A percentile compares a stretch with the other conserved stretches of the same genome.
Evolutionary conservation across 2,329 filamentous ascomycete species (phyloP).

Genomic region (Trichophyton equinum): DNA sequence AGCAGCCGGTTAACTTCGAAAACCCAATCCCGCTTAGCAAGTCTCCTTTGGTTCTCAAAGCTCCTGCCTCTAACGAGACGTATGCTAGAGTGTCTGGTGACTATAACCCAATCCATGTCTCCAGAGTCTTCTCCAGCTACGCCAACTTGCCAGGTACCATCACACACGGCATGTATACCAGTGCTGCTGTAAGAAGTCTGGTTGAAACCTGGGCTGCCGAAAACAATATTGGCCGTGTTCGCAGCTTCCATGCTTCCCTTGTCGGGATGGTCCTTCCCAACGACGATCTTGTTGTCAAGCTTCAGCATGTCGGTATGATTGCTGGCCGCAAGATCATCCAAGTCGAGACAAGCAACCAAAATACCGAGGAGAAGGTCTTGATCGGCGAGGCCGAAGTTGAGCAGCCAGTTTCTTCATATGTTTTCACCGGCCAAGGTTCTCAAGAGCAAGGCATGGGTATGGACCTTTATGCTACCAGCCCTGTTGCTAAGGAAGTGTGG

Average conservation of each 20-base stretch:
- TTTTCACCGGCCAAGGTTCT: slow-evolving; percentile 96
- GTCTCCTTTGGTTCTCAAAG: slow-evolving; percentile 74
- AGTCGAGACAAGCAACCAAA: slow-evolving; percentile 89
- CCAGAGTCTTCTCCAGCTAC: slow-evolving; percentile 88
- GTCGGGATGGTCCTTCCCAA: slow-evolving; percentile 99
- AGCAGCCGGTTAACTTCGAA: slow-evolving; percentile 94
- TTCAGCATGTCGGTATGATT: slow-evolving; percentile 96
- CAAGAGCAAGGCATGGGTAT: slow-evolving; percentile 99
- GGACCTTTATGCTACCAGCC: slow-evolving; percentile 89
- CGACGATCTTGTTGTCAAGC: slow-evolving; percentile 84
- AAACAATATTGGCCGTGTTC: slow-evolving; percentile 93
- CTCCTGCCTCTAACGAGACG: slow-evolving; percentile 91
- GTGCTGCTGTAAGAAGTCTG: slow-evolving; percentile 84
- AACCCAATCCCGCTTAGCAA: slow-evolving; percentile 93
- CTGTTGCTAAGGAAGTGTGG: slow-evolving; percentile 94
- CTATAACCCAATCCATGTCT: slow-evolving; percentile 98
- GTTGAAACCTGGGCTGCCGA: slow-evolving; percentile 99
- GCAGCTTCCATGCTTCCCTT: slow-evolving; percentile 90
- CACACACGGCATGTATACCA: slow-evolving; percentile 99
- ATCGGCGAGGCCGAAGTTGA: slow-evolving; percentile 94
- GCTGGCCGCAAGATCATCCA: slow-evolving; percentile 98
- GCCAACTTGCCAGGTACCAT: slow-evolving; percentile 94
- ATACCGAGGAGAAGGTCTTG: slow-evolving; percentile 92
- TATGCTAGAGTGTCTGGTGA: slow-evolving; percentile 96
- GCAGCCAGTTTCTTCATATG: slow-evolving; percentile 90